These are phyloP conservation scores for Umbelopsis sp. DNA, from an alignment of 371 early-diverging fungal genomes.

Conservation along the genomic window DNA sequence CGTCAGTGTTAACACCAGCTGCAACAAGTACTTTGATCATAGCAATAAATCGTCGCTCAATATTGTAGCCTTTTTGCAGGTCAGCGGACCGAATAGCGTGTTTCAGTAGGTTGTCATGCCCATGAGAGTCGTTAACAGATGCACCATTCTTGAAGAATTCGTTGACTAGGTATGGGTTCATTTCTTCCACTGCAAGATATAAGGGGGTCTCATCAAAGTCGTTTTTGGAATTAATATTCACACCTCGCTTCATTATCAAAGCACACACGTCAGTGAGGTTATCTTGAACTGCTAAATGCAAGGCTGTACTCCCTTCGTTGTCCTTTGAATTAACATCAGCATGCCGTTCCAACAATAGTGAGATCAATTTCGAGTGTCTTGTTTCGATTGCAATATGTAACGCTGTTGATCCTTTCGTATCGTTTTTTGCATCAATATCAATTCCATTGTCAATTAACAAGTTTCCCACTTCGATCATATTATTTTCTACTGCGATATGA, in stretches of 20 bases:
- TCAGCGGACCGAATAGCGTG: no score
- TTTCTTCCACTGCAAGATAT: neutral
- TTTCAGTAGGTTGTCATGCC: no score
- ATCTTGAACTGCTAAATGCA: neutral
- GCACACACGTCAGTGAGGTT: neutral
- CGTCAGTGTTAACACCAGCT: no score
- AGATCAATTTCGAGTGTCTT: neutral
- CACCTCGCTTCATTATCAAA: neutral
- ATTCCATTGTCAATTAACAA: neutral
- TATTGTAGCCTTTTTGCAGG: no score
- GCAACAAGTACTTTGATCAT: no score
- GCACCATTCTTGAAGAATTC: neutral
- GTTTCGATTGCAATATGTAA: neutral
- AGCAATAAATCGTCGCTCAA: no score
- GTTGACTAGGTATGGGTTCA: neutral
- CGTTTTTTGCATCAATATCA: neutral
- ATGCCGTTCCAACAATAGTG: neutral
- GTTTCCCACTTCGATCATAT: neutral
- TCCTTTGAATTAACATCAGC: neutral
- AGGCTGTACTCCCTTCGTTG: neutral
- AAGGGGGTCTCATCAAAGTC: neutral
- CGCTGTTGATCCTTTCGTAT: neutral
- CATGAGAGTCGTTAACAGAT: neutral
- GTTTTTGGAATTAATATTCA: neutral
- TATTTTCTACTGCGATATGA: no score